Evolutionary conservation across 371 early-diverging fungal genomes (phyloP).

Genomic region (Lichtheimia corymbifera): DNA sequence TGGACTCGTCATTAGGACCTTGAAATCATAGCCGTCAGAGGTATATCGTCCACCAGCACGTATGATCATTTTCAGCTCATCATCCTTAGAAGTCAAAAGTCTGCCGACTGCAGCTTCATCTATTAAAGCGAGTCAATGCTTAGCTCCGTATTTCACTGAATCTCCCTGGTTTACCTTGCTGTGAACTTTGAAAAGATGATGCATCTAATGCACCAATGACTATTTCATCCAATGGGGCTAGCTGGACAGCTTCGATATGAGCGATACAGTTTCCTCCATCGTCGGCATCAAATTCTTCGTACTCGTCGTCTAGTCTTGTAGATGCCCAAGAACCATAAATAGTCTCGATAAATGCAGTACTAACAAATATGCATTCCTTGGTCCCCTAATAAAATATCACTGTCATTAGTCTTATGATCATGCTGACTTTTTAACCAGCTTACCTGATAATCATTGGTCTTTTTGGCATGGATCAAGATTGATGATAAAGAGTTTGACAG

Average conservation of each 20-base stretch:
- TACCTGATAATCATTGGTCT: conserved; percentile 4
- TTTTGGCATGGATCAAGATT: conserved; percentile 16
- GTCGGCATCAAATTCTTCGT: conserved; percentile 22
- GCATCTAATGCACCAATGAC: conserved; percentile 63
- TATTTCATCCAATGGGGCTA: conserved; percentile 65
- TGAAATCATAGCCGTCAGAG: conserved; percentile 22
- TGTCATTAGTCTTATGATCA: not conserved
- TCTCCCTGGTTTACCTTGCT: conserved; percentile 39
- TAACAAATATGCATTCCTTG: conserved; percentile 20
- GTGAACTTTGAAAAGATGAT: conserved; percentile 55
- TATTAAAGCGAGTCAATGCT: conserved; percentile 7
- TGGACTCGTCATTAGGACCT: conserved; percentile 64
- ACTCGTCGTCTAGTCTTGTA: conserved; percentile 33
- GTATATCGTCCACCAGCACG: conserved; percentile 42
- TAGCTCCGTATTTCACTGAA: not conserved
- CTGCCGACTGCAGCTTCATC: conserved; percentile 21
- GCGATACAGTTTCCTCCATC: conserved; percentile 16
- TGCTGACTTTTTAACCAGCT: too few species aligned
- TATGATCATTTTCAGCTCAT: conserved; percentile 44
- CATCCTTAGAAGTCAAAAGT: conserved; percentile 16
- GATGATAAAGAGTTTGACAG: conserved; percentile 1
- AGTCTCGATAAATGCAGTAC: conserved; percentile 24
- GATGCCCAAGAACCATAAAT: conserved; percentile 41
- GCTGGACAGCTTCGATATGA: conserved; percentile 41
- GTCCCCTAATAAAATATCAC: not conserved